Evolutionary conservation across 495 filamentous ascomycete species (phyloP).

Genomic region (Penicillium simplicissimum): DNA sequence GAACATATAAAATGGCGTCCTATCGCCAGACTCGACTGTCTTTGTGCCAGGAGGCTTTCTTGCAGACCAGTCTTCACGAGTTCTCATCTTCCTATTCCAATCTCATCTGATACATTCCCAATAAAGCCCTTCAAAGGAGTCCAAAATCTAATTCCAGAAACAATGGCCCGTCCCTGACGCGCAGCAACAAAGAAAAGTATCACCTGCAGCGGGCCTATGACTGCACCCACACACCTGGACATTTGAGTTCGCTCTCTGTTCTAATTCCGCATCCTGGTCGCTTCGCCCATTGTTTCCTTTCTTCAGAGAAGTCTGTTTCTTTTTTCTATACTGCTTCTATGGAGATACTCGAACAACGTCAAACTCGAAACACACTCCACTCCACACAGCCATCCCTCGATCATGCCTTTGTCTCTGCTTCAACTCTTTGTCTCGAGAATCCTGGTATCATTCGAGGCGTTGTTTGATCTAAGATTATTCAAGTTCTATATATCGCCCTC

Average conservation of each 20-base stretch:
- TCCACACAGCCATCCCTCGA: conserved; percentile 3
- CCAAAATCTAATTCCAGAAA: not conserved
- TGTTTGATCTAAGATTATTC: not conserved
- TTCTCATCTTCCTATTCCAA: no score
- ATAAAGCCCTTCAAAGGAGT: not conserved
- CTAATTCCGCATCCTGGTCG: not conserved
- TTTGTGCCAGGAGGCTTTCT: not conserved
- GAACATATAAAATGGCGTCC: conserved; percentile 1
- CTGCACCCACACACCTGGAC: conserved; percentile 24
- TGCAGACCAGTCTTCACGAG: not conserved
- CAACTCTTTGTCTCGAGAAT: conserved; percentile 6
- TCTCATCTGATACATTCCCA: not conserved
- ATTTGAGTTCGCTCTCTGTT: not conserved
- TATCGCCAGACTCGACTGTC: not conserved
- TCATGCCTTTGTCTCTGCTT: conserved; percentile 17
- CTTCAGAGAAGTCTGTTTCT: not conserved
- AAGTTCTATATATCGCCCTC: not conserved
- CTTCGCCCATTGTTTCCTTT: not conserved
- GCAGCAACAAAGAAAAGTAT: conserved; percentile 9
- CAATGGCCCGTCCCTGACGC: conserved; percentile 2
- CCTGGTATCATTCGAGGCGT: conserved; percentile 2
- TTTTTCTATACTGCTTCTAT: not conserved
- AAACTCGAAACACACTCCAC: conserved; percentile 3
- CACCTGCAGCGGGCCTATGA: conserved; percentile 35
- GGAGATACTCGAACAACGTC: not conserved